Conservation (phyloP, 176 grass and related monocot species). For the Otatea glauca region DNA sequence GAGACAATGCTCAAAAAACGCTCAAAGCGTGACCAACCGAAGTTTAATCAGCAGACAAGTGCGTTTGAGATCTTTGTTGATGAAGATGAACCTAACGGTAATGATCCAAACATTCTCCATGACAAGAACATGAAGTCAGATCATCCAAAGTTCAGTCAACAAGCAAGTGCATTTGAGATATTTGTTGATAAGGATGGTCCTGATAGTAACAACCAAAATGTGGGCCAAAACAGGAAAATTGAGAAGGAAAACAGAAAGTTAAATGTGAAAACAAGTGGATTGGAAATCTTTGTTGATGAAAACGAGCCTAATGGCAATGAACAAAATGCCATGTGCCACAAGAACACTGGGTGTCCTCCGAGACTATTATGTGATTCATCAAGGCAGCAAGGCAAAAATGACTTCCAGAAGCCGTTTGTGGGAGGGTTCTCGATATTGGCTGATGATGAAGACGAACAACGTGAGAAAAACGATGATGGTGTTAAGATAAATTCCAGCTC, state of each 20-base stretch:
- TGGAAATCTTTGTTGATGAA: constrained; percentile 81
- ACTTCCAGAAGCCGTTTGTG: constrained; percentile 59
- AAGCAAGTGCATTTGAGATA: constrained; percentile 71
- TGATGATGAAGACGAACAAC: constrained; percentile 67
- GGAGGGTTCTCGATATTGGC: constrained; percentile 75
- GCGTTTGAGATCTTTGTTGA: constrained; percentile 82
- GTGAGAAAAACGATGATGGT: constrained; percentile 31
- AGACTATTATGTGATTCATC: constrained; percentile 38
- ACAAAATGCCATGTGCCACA: constrained; percentile 27
- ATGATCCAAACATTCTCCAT: constrained; percentile 32
- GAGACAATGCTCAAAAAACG: constrained; percentile 70
- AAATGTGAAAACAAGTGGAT: constrained; percentile 46
- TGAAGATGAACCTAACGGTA: constrained; percentile 59
- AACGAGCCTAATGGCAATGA: constrained; percentile 35
- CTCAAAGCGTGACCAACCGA: constrained; percentile 53
- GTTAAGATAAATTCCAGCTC: constrained; percentile 13
- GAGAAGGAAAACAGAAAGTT: constrained; percentile 45
- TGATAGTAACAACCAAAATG: constrained; percentile 37
- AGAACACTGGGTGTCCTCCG: constrained; percentile 30
- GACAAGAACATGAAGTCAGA: constrained; percentile 38
- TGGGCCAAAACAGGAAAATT: constrained; percentile 29
- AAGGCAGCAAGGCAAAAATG: constrained; percentile 18
- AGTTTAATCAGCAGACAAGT: constrained; percentile 55
- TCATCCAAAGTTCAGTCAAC: constrained; percentile 46
- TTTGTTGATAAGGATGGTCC: constrained; percentile 68